Evolutionary conservation across 371 early-diverging fungal genomes (phyloP), one percentile per base, ranked within the genome.

Genomic region (Amoeboaphelidium occidentale): DNA sequence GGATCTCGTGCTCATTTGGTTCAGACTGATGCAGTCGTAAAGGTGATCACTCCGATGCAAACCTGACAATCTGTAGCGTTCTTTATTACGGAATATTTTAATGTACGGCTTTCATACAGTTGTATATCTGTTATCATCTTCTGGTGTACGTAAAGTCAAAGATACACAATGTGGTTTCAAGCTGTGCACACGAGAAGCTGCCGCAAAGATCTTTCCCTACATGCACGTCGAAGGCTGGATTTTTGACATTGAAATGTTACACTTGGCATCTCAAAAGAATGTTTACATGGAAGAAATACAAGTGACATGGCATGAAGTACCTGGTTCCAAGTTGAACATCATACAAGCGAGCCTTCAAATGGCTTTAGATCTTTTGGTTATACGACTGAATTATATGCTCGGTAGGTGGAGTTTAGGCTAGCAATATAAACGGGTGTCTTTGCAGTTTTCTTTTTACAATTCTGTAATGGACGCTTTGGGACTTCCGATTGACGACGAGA

Each of bases 161-260:
- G 91, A 93, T 61, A 91, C 91, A 1, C 92, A 93, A 61, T 93
- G 94, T 61, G 94, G 94, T 1, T 93, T 93, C 69, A 93, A 93
- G 55, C 61, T 93, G 28, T 78, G 90, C 54, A 77, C 84, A 0
- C 75, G 92, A 17, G 58, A 62, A 45, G 73, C 90, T 0, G 89
- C 85, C 0, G 71, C 64, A 43, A 51, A 56, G 22, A 76, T 91
- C 25, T 86, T 88, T 54, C 74, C 83, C 20, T 75, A 75, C 58
- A 79, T 90, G 78, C 92, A 90, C 53, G 85, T 84, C 1, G 84
- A 87, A 55, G 72, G 92, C 27, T 91, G 90, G 82, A 89, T 91
- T 52, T 91, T 94, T 65, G 92, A 94, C 58, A 84, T 91, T 51
- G 96, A 94, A 62, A 65, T 87, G 52, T 65, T 91, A 43, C 70